Base-by-base conservation (phyloP, 129 eudicot genomes). In the Sambucus nigra region DNA sequence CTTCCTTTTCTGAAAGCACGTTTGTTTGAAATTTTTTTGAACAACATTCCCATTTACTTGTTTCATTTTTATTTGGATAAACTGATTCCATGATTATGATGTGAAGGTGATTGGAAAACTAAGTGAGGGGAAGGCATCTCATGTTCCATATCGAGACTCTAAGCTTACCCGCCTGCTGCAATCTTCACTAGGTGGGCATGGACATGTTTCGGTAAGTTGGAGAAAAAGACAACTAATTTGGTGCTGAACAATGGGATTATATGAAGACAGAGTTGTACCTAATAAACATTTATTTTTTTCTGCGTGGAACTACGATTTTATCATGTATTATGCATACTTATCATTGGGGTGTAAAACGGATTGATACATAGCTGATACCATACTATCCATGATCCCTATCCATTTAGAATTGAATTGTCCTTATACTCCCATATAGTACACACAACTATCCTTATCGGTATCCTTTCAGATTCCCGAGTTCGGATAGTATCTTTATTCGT, bases 41-140 rank as follows among this genome's bases (percentile, higher is more conserved):
- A n/a, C n/a, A n/a, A n/a, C n/a, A n/a, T n/a, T n/a, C n/a, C 42
- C 42, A 35, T 2, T n/a, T 35, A 35, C 13, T 12, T 35, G 42
- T 7, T 35, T 35, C 42, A 59, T 32, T 31, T 46, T 67, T 22
- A 51, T 17, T 52, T 24, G 25, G 19, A 38, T 32, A 20, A 47
- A 32, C 55, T 11, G 3, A 41, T 63, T 64, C n/a, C n/a, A n/a
- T 63, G n/a, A 66, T 55, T 59, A 27, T 64, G 64, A 52, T 42
- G 25, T 64, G 45, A 50, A 81, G 99, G 99, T 91, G 16, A 91
- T 91, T 40, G 95, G 95, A 32, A 91, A 91, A 73, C 84, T 91
- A 19, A 91, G 95, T 67, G 99, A 91, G 49, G 99, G 99, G 62
- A 91, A 80, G 79, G 94, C 99, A 61, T 73, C 95, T 51, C 99